Base-by-base conservation (phyloP, 164 flowering plant species). In the Dillenia turbinata region DNA sequence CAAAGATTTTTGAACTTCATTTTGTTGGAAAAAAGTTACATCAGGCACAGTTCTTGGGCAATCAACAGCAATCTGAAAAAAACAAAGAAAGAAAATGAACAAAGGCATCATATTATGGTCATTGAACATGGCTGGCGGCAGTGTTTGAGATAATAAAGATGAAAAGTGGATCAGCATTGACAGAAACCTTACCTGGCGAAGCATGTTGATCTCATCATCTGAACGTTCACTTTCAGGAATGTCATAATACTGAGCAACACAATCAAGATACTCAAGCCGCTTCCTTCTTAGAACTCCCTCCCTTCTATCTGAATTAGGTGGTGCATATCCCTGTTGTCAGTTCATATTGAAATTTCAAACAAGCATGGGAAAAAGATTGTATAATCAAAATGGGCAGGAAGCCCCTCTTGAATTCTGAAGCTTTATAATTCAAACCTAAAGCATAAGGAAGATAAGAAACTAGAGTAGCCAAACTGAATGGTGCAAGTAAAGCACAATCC, bases 281-380 rank as follows among this genome's bases (percentile, higher is more conserved):
- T 91, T 94, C 72, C 99, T 89, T 70, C 79, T 82, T 71, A 94
- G 66, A 71, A 91, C 92, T 50, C 82, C 92, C 76, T 86, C 97
- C 94, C 96, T 88, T 91, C 97, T 88, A 85, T 94, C 99, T 86
- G 96, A 91, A 91, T 88, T 91, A 88, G 97, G 85, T 78, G 99
- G 89, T 91, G 96, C 97, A 91, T 91, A 94, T 78, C 97, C 99
- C 99, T 94, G 97, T 88, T 72, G 95, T 94, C 93, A 89, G 91
- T 85, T 81, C 81, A 81, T 81, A 51, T 76, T 83, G 70, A 81
- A 86, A 81, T 56, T 81, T 73, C 66, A 69, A 72, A 64, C 66
- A 76, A 67, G 70, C 62, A 19, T 15, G 17, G 43, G 57, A 78
- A 69, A 43, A 66, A 62, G 33, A 54, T 22, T 26, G 33, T 26